Evolutionary conservation across 2,329 filamentous ascomycete genomes (phyloP).

Genomic region (Lachnum nothofagi): DNA sequence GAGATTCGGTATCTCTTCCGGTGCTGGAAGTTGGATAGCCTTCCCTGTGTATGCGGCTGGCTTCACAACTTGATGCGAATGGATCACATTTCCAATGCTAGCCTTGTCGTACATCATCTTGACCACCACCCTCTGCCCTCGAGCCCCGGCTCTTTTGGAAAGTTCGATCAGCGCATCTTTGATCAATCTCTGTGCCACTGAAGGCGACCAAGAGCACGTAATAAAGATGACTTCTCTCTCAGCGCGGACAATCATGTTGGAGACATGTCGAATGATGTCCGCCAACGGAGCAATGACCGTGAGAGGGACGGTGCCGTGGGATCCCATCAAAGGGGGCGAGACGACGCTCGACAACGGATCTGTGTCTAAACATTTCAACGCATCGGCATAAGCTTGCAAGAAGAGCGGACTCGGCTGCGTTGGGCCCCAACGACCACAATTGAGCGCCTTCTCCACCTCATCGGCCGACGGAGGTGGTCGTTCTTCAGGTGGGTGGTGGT

Average conservation of each 20-base stretch:
- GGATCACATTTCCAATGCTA: constrained; percentile 55
- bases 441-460: constrained; percentile 48
- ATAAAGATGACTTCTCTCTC: constrained; percentile 68
- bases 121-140: constrained; percentile 55
- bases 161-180: constrained; percentile 66
- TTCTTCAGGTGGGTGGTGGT: constrained; percentile 17
- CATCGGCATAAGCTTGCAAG: constrained; percentile 42
- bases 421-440: constrained; percentile 64
- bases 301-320: constrained; percentile 59
- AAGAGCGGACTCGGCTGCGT: constrained; percentile 63
- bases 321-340: constrained; percentile 55
- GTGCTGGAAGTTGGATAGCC: constrained; percentile 55
- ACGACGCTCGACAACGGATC: constrained; percentile 34
- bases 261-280: constrained; percentile 69
- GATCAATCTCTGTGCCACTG: constrained; percentile 61
- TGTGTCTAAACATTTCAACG: background rate
- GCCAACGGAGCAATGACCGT: constrained; percentile 61
- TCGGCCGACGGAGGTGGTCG: constrained; percentile 29
- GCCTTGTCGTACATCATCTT: constrained; percentile 75
- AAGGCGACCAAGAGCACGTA: constrained; percentile 66
- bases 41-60: constrained; percentile 54
- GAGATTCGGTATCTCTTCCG: constrained; percentile 63
- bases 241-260: constrained; percentile 69
- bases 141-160: constrained; percentile 55
- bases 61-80: constrained; percentile 59